Base-by-base conservation (phyloP, 2,329 filamentous ascomycete genomes). In the Didymella sp. region DNA sequence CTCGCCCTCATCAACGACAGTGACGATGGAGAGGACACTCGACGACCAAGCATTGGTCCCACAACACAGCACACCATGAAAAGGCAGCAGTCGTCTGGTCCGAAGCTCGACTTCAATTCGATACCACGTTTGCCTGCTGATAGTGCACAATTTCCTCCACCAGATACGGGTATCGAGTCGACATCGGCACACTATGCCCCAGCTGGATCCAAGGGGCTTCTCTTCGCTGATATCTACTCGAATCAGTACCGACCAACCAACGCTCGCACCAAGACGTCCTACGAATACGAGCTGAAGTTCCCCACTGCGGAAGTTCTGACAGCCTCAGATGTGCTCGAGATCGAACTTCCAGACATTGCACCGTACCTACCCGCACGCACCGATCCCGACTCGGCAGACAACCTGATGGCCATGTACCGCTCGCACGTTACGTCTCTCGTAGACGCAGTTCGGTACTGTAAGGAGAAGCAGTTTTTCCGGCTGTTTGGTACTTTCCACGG, bases 351-450 rank as follows among this genome's bases (percentile, higher is more conserved):
- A n/a, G 85, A 88, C 46, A 96, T 99, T 66, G 87, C 91, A 61
- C 82, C 85, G 5, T 96, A 92, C 72, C 81, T 96, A 2, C 93
- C 94, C 1, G 78, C 80, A 2, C 89, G 90, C 53, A 96, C 93
- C 6, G 95, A 99, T 73, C 81, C 85, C 0, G 94, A 98, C 71
- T 89, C 92, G 7, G 93, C 92, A 24, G 90, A 90, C 68, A 93
- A 92, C 4, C 81, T 99, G 21, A 87, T 87, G 33, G 93, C 94
- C 4, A 83, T 98, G 22, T 99, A 99, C 73, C 87, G 92, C 46
- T 95, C 94, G 2, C 94, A 98, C 73, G 96, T 93, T 74, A 97
- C 95, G 13, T 97, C 93, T 0, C 84, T 99, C 5, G 90, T 99
- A 28, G 95, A 99, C 76, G 94, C 92, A 67, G 92, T 99, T 60